phyloP scores from a whole-genome alignment of 345 rosid genomes.

The Geranium rotundifolium region DNA sequence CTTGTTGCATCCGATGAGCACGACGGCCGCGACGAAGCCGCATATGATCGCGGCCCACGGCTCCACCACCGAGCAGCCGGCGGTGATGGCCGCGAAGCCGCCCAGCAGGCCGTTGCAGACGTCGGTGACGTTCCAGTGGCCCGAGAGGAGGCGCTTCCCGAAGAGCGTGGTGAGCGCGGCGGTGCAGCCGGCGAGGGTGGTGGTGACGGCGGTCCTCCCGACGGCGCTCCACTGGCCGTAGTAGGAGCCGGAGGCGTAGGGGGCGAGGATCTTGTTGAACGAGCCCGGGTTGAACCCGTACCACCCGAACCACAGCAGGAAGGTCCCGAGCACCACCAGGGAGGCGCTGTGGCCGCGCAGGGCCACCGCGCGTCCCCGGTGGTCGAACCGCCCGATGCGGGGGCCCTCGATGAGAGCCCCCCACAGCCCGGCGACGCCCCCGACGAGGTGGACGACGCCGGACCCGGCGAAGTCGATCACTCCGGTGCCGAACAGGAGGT shows the following conservation, averaged over 20 bases:
- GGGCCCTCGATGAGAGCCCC: constrained; percentile 51
- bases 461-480: constrained; percentile 57
- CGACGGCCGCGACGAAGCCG: constrained; percentile 37
- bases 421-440: constrained; percentile 49
- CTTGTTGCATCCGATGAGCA: constrained; percentile 41
- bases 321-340: constrained; percentile 45
- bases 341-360: constrained; percentile 60
- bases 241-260: constrained; percentile 33
- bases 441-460: constrained; percentile 48
- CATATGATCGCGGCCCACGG: constrained; percentile 61
- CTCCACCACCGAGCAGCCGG: constrained; percentile 56
- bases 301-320: constrained; percentile 58
- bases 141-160: constrained; percentile 29
- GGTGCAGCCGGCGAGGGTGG: constrained; percentile 42
- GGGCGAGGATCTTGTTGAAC: constrained; percentile 32
- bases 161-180: constrained; percentile 34
- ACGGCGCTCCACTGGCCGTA: constrained; percentile 50
- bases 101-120: constrained; percentile 51
- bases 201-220: constrained; percentile 39
- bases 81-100: constrained; percentile 50
- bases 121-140: constrained; percentile 55
- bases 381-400: constrained; percentile 44
- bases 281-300: constrained; percentile 60
- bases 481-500: constrained; percentile 41
- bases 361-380: constrained; percentile 31